These are phyloP conservation scores for Ceratobasidium papillatum DNA, from an alignment of 1,284 basidiomycete genomes.

Conservation along the genomic window DNA sequence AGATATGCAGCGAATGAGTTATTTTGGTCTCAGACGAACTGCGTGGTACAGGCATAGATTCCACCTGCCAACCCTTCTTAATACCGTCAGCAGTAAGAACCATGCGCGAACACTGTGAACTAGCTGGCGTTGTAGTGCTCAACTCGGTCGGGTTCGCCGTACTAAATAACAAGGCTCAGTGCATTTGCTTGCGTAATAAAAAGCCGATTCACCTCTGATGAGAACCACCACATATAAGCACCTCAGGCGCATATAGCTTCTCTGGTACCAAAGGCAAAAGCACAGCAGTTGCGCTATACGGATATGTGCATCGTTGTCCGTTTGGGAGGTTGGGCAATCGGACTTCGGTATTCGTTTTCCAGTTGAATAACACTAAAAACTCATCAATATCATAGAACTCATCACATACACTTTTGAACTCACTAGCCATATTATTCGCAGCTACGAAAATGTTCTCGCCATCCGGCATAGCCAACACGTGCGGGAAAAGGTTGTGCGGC, in stretches of 20 bases:
- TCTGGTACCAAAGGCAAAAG: conserved; percentile 60
- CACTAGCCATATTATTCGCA: conserved; percentile 44
- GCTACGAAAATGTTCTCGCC: conserved; percentile 48
- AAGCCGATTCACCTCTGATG: conserved; percentile 44
- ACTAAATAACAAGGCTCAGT: not conserved
- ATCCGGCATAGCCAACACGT: conserved; percentile 47
- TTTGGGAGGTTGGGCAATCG: conserved; percentile 60
- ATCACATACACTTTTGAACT: not conserved
- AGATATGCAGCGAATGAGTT: not conserved
- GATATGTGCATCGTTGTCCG: conserved; percentile 61
- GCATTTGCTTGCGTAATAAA: conserved; percentile 61
- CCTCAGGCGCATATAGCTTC: conserved; percentile 57
- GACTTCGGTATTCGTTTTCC: conserved; percentile 57
- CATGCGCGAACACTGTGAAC: conserved; percentile 24
- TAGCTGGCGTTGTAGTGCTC: conserved; percentile 7
- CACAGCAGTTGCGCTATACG: conserved; percentile 57
- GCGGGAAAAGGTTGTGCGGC: conserved; percentile 49
- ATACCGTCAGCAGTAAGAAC: conserved; percentile 25
- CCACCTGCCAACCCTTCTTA: conserved; percentile 71
- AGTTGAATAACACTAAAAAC: conserved; percentile 57
- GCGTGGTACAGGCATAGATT: conserved; percentile 75
- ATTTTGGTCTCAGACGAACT: conserved; percentile 45
- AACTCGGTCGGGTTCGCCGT: conserved; percentile 26
- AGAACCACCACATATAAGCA: conserved; percentile 61
- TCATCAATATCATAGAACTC: not conserved